Evolutionary conservation across 805 yeast species (phyloP).

Genomic region (Clavispora fructus): DNA sequence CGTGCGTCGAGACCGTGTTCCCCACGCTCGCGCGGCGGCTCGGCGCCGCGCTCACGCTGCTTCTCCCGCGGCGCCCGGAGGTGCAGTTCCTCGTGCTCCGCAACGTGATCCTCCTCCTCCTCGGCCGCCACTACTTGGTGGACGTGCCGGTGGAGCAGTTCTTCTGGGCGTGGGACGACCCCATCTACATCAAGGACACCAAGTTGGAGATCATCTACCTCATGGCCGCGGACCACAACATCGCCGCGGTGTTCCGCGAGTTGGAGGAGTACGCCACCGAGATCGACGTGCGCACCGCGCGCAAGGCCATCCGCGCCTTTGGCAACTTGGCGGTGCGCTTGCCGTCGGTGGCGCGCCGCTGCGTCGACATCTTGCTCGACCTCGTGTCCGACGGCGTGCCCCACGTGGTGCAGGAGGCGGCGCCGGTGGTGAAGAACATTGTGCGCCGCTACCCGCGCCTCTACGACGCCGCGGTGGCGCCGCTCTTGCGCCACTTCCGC

Average conservation of each 20-base stretch:
- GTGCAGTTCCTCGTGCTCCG: constrained; percentile 77
- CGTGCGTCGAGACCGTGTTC: constrained; percentile 48
- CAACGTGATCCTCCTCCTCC: constrained; percentile 69
- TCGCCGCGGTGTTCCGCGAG: constrained; percentile 62
- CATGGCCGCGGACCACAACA: constrained; percentile 62
- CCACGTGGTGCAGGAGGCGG: constrained; percentile 74
- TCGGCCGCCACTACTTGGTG: constrained; percentile 58
- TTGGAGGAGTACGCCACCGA: constrained; percentile 83
- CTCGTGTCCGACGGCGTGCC: constrained; percentile 62
- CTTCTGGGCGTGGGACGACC: constrained; percentile 80
- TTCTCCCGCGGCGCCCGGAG: constrained; percentile 74
- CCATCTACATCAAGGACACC: constrained; percentile 82
- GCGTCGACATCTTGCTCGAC: constrained; percentile 58
- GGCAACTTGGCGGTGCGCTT: constrained; percentile 84
- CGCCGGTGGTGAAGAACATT: constrained; percentile 70
- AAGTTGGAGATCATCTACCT: constrained; percentile 82
- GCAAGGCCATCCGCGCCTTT: constrained; percentile 83
- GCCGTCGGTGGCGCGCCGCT: constrained; percentile 52
- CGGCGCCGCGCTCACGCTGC: constrained; percentile 62
- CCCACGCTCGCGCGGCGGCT: constrained; percentile 53
- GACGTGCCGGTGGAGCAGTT: constrained; percentile 70
- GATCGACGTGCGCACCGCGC: constrained; percentile 77
- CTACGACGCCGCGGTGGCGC: constrained; percentile 34
- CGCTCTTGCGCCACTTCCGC: constrained; percentile 29
- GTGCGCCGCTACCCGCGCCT: constrained; percentile 67